A percentile compares a stretch with the other conserved stretches of the same genome.
phyloP scores from a whole-genome alignment of 2,329 filamentous ascomycete genomes.

The Epichloe gansuensis region DNA sequence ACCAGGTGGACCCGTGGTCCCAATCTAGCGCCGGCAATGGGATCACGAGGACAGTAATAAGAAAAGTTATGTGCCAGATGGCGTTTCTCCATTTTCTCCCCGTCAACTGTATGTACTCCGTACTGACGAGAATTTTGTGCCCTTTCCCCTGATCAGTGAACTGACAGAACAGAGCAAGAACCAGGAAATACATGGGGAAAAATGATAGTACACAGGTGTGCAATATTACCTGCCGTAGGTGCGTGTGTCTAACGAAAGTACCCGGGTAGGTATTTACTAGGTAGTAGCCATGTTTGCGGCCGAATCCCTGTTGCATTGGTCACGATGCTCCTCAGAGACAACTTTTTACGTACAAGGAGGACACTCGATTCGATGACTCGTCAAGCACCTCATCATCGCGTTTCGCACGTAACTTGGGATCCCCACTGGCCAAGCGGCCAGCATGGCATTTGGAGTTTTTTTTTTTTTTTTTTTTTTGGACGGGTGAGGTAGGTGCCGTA shows the following conservation, averaged over 20 bases:
- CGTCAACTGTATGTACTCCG: background rate
- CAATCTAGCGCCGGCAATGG: background rate
- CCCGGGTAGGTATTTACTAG: background rate
- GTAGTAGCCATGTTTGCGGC: too few relatives aligned
- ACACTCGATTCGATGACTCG: background rate
- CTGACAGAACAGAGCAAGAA: background rate
- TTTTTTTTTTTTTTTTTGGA: too few relatives aligned
- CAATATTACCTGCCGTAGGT: too few relatives aligned
- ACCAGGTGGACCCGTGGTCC: background rate
- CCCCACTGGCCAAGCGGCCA: too few relatives aligned
- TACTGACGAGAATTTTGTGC: too few relatives aligned
- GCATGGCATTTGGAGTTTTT: too few relatives aligned
- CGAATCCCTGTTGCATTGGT: conserved; percentile 4
- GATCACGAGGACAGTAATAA: conserved; percentile 17
- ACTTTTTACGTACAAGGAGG: conserved; percentile 8
- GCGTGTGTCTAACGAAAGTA: background rate
- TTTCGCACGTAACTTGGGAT: conserved; percentile 2
- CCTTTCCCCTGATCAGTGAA: too few relatives aligned
- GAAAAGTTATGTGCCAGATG: background rate
- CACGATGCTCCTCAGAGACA: conserved; percentile 7
- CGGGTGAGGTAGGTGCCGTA: too few relatives aligned
- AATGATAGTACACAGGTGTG: background rate
- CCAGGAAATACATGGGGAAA: background rate
- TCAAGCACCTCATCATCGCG: conserved; percentile 8
- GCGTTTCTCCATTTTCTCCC: background rate